phyloP scores from a whole-genome alignment of 2,329 filamentous ascomycete genomes.

The Albophoma yamanashiensis region DNA sequence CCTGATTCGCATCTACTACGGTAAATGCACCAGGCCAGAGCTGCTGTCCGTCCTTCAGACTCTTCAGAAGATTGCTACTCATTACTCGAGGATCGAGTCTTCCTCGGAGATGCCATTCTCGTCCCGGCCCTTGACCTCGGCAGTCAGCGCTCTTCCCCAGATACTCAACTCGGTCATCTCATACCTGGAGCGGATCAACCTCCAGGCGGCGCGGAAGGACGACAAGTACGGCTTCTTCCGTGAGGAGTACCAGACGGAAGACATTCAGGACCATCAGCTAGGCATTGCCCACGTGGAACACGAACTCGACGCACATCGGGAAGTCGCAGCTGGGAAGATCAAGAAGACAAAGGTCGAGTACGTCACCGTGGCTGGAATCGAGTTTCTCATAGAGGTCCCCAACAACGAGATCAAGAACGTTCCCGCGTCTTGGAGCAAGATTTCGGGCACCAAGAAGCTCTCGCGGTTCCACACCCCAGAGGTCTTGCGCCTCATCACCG shows the following conservation, averaged over 20 bases:
- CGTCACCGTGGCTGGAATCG: slow-evolving; percentile 77
- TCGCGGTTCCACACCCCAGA: slow-evolving; percentile 93
- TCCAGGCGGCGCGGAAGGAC: slow-evolving; percentile 69
- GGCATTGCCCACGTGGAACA: slow-evolving; percentile 89
- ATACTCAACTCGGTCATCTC: slow-evolving; percentile 63
- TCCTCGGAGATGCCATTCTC: slow-evolving; percentile 60
- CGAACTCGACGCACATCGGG: slow-evolving; percentile 69
- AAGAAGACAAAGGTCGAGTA: slow-evolving; percentile 65
- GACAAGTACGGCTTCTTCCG: slow-evolving; percentile 94
- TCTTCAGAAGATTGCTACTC: slow-evolving; percentile 67
- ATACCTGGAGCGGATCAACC: slow-evolving; percentile 78
- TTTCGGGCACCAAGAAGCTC: slow-evolving; percentile 85
- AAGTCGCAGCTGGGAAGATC: slow-evolving; percentile 60
- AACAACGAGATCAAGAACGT: slow-evolving; percentile 76
- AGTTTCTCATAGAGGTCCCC: slow-evolving; percentile 87
- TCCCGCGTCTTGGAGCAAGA: slow-evolving; percentile 89
- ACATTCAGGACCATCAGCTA: slow-evolving; percentile 78
- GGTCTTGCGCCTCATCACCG: slow-evolving; percentile 69
- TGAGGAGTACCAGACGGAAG: slow-evolving; percentile 77
- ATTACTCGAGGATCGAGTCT: slow-evolving; percentile 59
- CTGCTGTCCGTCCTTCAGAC: slow-evolving; percentile 77
- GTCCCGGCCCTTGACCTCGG: slow-evolving; percentile 57
- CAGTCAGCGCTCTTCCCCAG: slow-evolving; percentile 63
- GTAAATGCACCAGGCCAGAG: slow-evolving; percentile 85
- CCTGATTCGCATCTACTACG: slow-evolving; percentile 92